Base-by-base conservation (phyloP, 2,329 filamentous ascomycete genomes). In the Septoria linicola region DNA sequence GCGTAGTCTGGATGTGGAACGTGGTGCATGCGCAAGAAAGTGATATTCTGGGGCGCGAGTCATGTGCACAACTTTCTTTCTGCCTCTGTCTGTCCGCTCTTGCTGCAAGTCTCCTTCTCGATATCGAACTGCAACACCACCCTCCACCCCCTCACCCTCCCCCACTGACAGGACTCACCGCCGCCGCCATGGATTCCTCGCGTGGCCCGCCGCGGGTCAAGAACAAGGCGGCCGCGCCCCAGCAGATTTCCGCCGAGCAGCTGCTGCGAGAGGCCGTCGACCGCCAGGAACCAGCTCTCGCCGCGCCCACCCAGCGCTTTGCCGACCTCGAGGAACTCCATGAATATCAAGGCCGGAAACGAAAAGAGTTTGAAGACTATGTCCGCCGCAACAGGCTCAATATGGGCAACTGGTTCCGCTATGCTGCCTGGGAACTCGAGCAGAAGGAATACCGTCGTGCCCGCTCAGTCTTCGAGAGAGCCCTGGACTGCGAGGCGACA, bases 381-480 rank as follows among this genome's bases (percentile, higher is more conserved):
- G 89, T 97, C 54, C 85, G 90, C 59, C 87, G 93, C 59, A 97
- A 97, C 68, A 78, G 92, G 66, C 80, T 96, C 68, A 96, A 95
- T 67, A 90, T 97, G 80, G 95, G 95, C 77, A 97, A 97, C 73
- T 99, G 93, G 93, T 89, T 93, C 80, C 88, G 91, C 66, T 99
- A 99, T 78, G 92, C 93, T 49, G 83, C 88, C 63, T 99, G 91
- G 89, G 93, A 99, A 75, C 80, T 97, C 54, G 92, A 99, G 70
- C 93, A 99, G 74, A 97, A 97, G 72, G 93, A 99, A 74, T 96
- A 89, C 72, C 84, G 87, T 6, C 87, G 93, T 49, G 93, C 93
- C 23, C 81, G 93, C 35, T 95, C 88, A 43, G 85, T 99, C 66
- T 99, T 97, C 64, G 93, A 99, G 75, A 83, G 93, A 62, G 92